Base-by-base conservation (phyloP, 148 eudicot genomes). In the Arbutus unedo region DNA sequence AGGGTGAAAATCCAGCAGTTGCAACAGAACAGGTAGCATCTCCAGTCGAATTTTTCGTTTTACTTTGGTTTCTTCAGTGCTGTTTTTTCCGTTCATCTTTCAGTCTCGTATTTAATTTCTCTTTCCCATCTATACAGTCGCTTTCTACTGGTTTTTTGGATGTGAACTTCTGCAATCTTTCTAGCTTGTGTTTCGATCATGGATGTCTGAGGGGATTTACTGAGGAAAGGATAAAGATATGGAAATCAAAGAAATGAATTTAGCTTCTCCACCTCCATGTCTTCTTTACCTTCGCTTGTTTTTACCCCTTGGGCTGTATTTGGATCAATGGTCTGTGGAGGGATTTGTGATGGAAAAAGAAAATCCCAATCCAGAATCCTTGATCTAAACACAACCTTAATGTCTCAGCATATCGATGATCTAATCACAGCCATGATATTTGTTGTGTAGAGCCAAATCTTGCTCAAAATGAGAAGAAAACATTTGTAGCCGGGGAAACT, bases 1-100 rank as follows among this genome's bases (percentile, higher is more conserved):
- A 15, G 38, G 81, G 51, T 64, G 54, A 73, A 78, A n/a, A 60
- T 13, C 54, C 23, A 59, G 76, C 75, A 45, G 79, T 31, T 79
- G 38, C 60, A 8, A 51, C 76, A 23, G 21, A 76, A 71, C 47
- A 25, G 83, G 86, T 75, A 74, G 47, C 8, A 6, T n/a, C 50
- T 18, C 19, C 7, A 10, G 11, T 62, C 31, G 67, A 18, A 21
- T 21, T 19, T 67, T 10, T 15, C 2, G 50, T n/a, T 74, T 8
- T 14, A 23, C 9, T 50, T 50, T 11, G 41, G 44, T 21, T 23
- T 51, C 0, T 50, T 5, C 0, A 11, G 11, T 48, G 54, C 54
- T 47, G 25, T 44, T 47, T 15, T 47, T 73, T 8, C 1, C 38
- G 3, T 38, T 15, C 19, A 6, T 15, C 47, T 68, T 43, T 19